Conservation (phyloP, 2,329 filamentous ascomycete genomes). For the Xylariales sp. region DNA sequence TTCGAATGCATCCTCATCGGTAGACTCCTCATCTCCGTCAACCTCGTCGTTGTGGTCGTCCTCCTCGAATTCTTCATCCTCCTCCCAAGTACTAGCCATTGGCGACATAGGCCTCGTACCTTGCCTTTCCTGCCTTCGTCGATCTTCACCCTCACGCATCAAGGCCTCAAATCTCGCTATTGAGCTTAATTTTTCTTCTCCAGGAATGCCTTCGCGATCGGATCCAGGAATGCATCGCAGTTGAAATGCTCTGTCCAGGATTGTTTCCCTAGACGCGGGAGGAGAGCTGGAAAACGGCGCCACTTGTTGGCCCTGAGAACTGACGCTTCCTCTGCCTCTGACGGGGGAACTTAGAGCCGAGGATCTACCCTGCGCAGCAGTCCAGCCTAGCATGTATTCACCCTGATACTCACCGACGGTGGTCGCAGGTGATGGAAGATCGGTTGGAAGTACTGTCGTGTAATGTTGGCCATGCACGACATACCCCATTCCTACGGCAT, state of each 20-base stretch:
- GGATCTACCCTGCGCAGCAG: conserved; percentile 53
- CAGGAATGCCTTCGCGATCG: conserved; percentile 41
- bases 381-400: conserved; percentile 59
- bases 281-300: conserved; percentile 44
- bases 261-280: conserved; percentile 55
- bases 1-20: conserved; percentile 34
- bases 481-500: conserved; percentile 34
- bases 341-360: conserved; percentile 55
- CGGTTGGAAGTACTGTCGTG: conserved; percentile 45
- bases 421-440: conserved; percentile 52
- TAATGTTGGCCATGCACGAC: conserved; percentile 42
- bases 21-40: conserved; percentile 34
- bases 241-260: conserved; percentile 63
- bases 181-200: conserved; percentile 60
- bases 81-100: conserved; percentile 47
- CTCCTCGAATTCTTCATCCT: conserved; percentile 40
- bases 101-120: conserved; percentile 26
- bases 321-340: conserved; percentile 49
- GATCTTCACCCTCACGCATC: conserved; percentile 57
- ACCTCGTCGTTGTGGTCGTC: conserved; percentile 33
- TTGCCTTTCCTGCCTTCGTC: conserved; percentile 36
- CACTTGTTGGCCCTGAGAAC: conserved; percentile 39
- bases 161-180: conserved; percentile 61
- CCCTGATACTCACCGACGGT: conserved; percentile 48
- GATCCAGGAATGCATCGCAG: conserved; percentile 59